Base-by-base conservation (phyloP, 371 early-diverging fungal genomes). In the Rhizopus microsporus region DNA sequence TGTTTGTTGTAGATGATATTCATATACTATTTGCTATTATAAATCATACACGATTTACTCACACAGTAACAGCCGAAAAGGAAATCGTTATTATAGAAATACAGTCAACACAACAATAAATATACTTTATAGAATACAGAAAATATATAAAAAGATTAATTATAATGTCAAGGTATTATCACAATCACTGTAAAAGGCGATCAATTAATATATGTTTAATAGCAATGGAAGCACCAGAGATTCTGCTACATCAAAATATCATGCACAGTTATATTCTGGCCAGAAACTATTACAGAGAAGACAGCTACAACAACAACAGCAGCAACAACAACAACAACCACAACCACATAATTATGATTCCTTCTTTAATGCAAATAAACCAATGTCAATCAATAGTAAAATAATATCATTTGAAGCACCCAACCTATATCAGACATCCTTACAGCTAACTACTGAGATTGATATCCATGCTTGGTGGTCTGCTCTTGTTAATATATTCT, bases 381-480 rank as follows among this genome's bases (percentile, higher is more conserved):
- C 68, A 34, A 66, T 59, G 12, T 51, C 47, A 23, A 54, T 69
- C 13, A 63, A 68, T 45, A 60, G 65, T 49, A 63, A 60, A 44
- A 44, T 65, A 17, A 17, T 72, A 8, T 71, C 75, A n/a, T 67
- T 78, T 56, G 72, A 67, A 52, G 69, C 77, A 3, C 77, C 80
- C 8, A 80, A 77, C 43, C 47, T 80, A 42, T 80, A 80, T 49
- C 65, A 65, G n/a, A 77, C 80, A 1, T 73, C 77, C 3, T 55
- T 80, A 29, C 62, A 68, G 38, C 57, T 80, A 10, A 66, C 74
- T 1, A 62, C 67, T n/a, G 80, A 80, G 59, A 67, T 63, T 32
- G 72, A 75, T 38, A 62, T 77, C 15, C 67, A 72, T 62, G 67
- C 68, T 13, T 80, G 80, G 80, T 80, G 80, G 80, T 38, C 56